Evolutionary conservation across 768 basidiomycete genomes (phyloP).

Genomic region (Phylloporus arenicola): DNA sequence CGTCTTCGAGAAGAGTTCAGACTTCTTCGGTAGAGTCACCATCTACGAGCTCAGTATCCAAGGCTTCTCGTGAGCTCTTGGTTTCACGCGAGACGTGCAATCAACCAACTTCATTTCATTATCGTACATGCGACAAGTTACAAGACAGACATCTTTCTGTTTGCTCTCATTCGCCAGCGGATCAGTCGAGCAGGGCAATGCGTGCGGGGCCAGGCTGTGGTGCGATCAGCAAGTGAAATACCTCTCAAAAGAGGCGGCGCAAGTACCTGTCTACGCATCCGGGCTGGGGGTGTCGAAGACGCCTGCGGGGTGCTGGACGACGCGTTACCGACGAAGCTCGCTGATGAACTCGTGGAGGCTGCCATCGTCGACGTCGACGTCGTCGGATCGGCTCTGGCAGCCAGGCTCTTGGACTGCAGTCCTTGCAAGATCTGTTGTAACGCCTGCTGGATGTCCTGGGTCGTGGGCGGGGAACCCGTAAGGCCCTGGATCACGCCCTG

Average conservation of each 20-base stretch:
- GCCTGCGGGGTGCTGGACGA: not conserved
- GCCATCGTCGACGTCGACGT: not conserved
- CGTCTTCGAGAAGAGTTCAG: constrained; percentile 75
- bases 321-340: not conserved
- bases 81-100: constrained; percentile 16
- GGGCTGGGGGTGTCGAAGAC: not conserved
- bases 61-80: constrained; percentile 13
- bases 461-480: not conserved
- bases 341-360: not conserved
- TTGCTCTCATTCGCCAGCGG: not conserved
- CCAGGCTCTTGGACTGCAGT: not conserved
- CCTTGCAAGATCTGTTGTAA: not conserved
- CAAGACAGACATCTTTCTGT: not conserved
- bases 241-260: not conserved
- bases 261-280: constrained; percentile 14
- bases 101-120: constrained; percentile 25
- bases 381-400: constrained; percentile 6
- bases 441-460: not conserved
- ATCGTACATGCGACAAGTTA: constrained; percentile 8
- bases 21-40: constrained; percentile 79
- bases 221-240: not conserved
- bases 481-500: accelerated
- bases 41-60: constrained; percentile 56
- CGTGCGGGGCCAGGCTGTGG: not conserved
- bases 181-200: not conserved